Percentiles rank a stretch among this genome's conserved stretches.
These are phyloP conservation scores for Candida smagusa DNA, from an alignment of 1,139 yeast species.

Conservation along the genomic window DNA sequence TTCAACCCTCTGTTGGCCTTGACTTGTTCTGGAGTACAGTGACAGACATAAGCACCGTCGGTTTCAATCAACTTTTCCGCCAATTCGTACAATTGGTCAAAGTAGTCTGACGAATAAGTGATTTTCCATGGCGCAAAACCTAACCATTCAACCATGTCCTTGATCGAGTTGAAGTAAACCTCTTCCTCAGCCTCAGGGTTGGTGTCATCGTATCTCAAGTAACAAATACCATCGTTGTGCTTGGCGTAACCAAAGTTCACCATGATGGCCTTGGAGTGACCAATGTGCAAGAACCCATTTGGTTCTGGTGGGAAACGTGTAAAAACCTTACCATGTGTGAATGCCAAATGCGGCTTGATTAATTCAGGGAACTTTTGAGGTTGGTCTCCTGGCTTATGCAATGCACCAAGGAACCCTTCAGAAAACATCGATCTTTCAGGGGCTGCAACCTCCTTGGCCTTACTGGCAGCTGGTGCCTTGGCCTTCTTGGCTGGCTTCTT, in stretches of 20 bases:
- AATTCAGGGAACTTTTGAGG: constrained; percentile 86
- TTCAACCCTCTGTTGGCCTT: constrained; percentile 85
- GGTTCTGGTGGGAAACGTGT: constrained; percentile 99
- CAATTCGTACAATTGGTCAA: constrained; percentile 78
- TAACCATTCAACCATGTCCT: constrained; percentile 84
- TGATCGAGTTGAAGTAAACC: constrained; percentile 78
- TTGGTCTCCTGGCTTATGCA: constrained; percentile 94
- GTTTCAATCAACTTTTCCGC: constrained; percentile 74
- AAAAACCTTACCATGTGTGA: constrained; percentile 76
- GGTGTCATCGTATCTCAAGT: constrained; percentile 93
- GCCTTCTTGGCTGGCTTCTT: constrained; percentile 75
- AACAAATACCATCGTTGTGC: constrained; percentile 79
- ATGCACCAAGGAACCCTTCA: constrained; percentile 93
- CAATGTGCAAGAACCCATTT: constrained; percentile 93
- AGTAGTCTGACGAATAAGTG: constrained; percentile 95
- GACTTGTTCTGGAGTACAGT: constrained; percentile 89
- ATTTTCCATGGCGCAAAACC: constrained; percentile 92
- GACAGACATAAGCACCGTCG: constrained; percentile 87
- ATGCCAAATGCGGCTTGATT: constrained; percentile 72
- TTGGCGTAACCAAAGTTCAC: constrained; percentile 95
- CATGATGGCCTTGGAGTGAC: constrained; percentile 96
- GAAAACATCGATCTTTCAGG: constrained; percentile 76
- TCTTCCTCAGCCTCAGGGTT: constrained; percentile 99
- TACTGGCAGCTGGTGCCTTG: constrained; percentile 19
- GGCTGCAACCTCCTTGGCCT: constrained; percentile 22